phyloP scores from a whole-genome alignment of 176 grass and related monocot genomes.

The Rhynchospora tenuis region DNA sequence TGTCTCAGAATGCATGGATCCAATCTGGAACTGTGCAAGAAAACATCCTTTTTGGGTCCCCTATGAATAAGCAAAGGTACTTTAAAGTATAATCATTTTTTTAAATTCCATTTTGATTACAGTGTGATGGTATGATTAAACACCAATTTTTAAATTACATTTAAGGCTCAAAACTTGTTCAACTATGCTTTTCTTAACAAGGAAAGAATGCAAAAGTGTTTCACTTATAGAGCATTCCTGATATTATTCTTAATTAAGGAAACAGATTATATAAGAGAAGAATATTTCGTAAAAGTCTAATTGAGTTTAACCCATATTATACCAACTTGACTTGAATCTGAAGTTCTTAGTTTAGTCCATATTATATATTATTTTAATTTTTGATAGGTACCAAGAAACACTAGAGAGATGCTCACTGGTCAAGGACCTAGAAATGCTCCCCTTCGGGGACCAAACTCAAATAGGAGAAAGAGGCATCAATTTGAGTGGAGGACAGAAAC shows the following conservation, averaged over 20 bases:
- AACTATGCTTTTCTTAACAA: too few relatives aligned
- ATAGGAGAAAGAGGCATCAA: constrained; percentile 91
- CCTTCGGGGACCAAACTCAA: constrained; percentile 64
- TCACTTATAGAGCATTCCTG: too few relatives aligned
- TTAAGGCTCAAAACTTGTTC: too few relatives aligned
- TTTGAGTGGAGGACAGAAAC: constrained; percentile 97
- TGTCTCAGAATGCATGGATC: constrained; percentile 94
- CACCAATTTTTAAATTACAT: not conserved
- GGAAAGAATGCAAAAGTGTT: too few relatives aligned
- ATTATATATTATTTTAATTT: not conserved
- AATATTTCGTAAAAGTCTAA: too few relatives aligned
- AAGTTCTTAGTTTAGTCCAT: not conserved
- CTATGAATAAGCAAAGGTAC: constrained; percentile 48
- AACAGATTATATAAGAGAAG: too few relatives aligned
- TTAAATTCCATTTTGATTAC: not conserved
- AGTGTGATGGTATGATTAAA: not conserved
- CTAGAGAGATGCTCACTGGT: constrained; percentile 65
- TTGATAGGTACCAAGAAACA: constrained; percentile 48
- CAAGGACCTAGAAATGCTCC: constrained; percentile 77
- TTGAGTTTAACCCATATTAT: too few relatives aligned
- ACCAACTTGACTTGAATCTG: too few relatives aligned
- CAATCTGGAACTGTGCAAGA: constrained; percentile 81
- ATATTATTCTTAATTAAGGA: too few relatives aligned
- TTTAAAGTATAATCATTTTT: not conserved
- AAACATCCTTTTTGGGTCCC: constrained; percentile 84